Percentiles rank a stretch among this genome's conserved stretches.
Evolutionary conservation across 768 basidiomycete species (phyloP).

Genomic region (Amanita exitialis): DNA sequence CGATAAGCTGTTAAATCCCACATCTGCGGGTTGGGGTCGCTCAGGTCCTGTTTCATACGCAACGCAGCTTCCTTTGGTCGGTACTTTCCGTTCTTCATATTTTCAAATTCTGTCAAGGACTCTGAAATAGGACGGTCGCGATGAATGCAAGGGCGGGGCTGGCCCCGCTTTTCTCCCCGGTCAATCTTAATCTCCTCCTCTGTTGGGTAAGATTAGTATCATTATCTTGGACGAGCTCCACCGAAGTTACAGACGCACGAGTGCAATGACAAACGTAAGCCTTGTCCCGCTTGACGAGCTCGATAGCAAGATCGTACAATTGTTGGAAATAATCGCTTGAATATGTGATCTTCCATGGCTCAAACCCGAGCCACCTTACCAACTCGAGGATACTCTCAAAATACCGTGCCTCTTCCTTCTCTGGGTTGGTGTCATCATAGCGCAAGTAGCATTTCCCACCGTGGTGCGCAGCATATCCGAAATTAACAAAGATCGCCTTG

Average conservation of each 20-base stretch:
- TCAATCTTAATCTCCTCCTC: conserved; percentile 89
- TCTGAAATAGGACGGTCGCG: conserved; percentile 80
- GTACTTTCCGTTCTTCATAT: conserved; percentile 88
- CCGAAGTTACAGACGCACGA: conserved; percentile 34
- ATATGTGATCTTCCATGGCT: conserved; percentile 98
- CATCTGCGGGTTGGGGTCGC: conserved; percentile 95
- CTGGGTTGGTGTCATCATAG: conserved; percentile 98
- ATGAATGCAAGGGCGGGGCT: conserved; percentile 79
- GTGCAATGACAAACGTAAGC: conserved; percentile 96
- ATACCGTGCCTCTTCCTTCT: conserved; percentile 92
- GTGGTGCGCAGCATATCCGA: conserved; percentile 94
- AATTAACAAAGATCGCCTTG: conserved; percentile 96
- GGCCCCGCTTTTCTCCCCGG: conserved; percentile 76
- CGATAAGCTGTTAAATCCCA: conserved; percentile 98
- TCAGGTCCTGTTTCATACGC: conserved; percentile 95
- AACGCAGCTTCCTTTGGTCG: conserved; percentile 86
- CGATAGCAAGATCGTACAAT: conserved; percentile 78
- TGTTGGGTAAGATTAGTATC: conserved; percentile 19
- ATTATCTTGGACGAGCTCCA: conserved; percentile 19
- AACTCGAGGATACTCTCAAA: conserved; percentile 96
- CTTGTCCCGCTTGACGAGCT: conserved; percentile 82
- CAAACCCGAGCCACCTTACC: conserved; percentile 93
- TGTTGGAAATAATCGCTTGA: conserved; percentile 94
- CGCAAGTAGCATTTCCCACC: conserved; percentile 90
- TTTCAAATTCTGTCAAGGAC: conserved; percentile 80